Base-by-base conservation (phyloP, 257 asterid genomes). In the Haberlea rhodopensis region DNA sequence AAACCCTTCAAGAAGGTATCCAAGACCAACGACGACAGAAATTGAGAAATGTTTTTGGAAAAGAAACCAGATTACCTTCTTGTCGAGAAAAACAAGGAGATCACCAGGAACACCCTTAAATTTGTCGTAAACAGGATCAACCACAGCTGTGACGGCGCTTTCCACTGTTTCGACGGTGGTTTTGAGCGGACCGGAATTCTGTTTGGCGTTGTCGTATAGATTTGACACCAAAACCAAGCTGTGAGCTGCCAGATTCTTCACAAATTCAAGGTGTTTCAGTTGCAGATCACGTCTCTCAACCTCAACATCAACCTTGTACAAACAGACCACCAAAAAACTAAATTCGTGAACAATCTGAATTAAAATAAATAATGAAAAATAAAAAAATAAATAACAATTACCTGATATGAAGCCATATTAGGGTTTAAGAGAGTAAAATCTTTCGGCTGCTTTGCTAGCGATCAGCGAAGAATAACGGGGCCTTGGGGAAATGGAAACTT, bases 211-310 rank as follows among this genome's bases (percentile, higher is more conserved):
- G 15, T 67, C 84, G 73, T 84, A 86, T 57, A 86, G 52, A 58
- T 73, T 65, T 10, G 81, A 76, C 8, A 78, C 49, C 57, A 73
- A 21, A 18, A 73, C 77, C 25, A 61, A 75, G 27, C 75, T 65
- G 79, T 75, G 73, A 6, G 76, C 6, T 3, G 87, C 75, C 20
- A 80, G 43, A 51, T 53, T 23, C 62, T 82, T 76, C 49, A 73
- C 80, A 45, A 82, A 82, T 22, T 80, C 85, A 49, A 86, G 72
- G 69, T 77, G 85, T 84, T 84, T 79, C 87, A 86, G 60, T 66
- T 67, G 74, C 15, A n/a, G 34, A 22, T 65, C 77, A 53, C 53
- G 67, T 60, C 62, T 66, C 71, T 77, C 78, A 80, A 58, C 77
- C 78, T 71, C 83, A 73, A 70, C 81, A 84, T 84, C 16, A 40